Base-by-base conservation (phyloP, 139 green algal genomes). In the Zygnema circumcarinatum region DNA sequence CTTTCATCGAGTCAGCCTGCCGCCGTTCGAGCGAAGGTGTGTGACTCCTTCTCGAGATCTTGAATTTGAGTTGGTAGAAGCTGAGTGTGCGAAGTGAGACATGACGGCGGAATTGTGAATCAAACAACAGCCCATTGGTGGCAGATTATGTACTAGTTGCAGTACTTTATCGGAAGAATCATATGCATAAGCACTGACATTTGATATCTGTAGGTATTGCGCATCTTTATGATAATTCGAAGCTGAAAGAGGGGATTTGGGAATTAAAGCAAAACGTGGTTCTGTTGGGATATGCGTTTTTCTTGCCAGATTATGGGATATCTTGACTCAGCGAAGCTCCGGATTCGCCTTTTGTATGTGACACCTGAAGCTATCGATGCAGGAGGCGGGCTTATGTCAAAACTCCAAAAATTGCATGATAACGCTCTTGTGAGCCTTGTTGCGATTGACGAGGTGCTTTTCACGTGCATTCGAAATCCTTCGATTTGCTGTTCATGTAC, bases 291-390 rank as follows among this genome's bases (percentile, higher is more conserved):
- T 62, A 25, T 62, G 7, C 16, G 7, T 62, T 78, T 3, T 78
- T 39, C 7, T 78, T 78, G 69, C 11, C 81, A 91, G 87, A 87
- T 92, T 20, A 86, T 83, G 32, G 83, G 40, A 29, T 74, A 92
- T 11, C 33, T 92, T 29, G 83, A 81, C 0, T 90, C 22, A 21
- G 42, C 38, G 21, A 52, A 73, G 33, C 83, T 79, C 38, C 20
- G 25, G 3, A n/a, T 86, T 25, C 83, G 75, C 41, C 89, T 92
- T 29, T 83, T 92, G 22, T 92, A 92, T 38, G 68, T 89, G 2
- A 92, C 89, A 1, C 89, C 89, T 36, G 89, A 92, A 67, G 54
- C 84, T 38, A 39, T 92, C 35, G 72, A 38, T 73, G 89, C 33
- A 38, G 81, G 69, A 32, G 22, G 62, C 22, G 25, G 7, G 7